Conservation (phyloP, 179 eudicot species). For the Vitellaria paradoxa region DNA sequence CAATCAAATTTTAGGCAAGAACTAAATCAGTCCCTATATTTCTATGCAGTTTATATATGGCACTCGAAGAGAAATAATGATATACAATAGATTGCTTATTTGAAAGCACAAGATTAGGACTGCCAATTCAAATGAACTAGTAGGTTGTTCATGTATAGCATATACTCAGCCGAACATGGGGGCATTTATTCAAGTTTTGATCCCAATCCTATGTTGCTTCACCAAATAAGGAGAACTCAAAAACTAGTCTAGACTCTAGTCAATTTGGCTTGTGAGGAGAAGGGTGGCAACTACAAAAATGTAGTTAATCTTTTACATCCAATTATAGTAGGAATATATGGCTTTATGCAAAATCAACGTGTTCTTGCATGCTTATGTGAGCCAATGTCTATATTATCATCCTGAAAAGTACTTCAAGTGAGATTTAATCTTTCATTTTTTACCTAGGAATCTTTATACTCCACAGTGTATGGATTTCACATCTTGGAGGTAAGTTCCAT, state of each 20-base stretch:
- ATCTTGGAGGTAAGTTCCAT: constrained; percentile 84
- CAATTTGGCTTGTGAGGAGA: background rate
- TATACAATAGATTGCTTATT: background rate
- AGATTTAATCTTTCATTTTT: constrained; percentile 57
- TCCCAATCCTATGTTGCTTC: background rate
- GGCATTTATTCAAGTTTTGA: background rate
- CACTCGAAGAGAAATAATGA: background rate
- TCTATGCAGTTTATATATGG: background rate
- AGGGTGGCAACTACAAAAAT: too few relatives aligned
- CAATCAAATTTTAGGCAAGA: background rate
- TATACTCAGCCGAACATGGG: background rate
- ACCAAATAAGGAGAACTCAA: background rate
- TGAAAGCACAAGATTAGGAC: background rate
- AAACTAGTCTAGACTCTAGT: background rate
- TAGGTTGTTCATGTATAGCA: background rate
- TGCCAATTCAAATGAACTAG: background rate
- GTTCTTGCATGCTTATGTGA: too few relatives aligned
- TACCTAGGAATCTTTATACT: constrained; percentile 98
- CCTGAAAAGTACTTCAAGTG: background rate
- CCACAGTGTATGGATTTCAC: constrained; percentile 76
- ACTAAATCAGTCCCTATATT: background rate
- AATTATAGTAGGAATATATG: background rate
- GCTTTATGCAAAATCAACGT: too few relatives aligned
- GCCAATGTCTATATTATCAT: too few relatives aligned
- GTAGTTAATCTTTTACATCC: background rate